Evolutionary conservation across 23 red algal species (phyloP).

Genomic region (Gracilariopsis chorda): DNA sequence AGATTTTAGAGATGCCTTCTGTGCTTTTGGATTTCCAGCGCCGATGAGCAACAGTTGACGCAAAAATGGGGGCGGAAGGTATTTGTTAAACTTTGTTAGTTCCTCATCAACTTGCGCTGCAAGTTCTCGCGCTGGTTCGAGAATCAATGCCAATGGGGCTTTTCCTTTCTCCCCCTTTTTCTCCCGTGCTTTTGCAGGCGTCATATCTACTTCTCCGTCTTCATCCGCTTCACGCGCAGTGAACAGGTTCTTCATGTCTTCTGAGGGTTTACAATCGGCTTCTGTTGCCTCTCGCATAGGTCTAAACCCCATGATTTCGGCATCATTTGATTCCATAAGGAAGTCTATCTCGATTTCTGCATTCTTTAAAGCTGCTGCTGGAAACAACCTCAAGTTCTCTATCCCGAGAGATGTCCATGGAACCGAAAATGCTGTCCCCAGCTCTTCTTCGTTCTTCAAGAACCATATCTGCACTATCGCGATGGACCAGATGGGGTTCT

Average conservation of each 20-base stretch:
- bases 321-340: not conserved
- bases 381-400: slow-evolving; percentile 48
- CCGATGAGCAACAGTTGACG: slow-evolving; percentile 54
- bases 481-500: slow-evolving; percentile 65
- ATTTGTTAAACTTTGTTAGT: slow-evolving; percentile 56
- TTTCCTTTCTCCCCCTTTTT: slow-evolving; percentile 30
- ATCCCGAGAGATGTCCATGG: slow-evolving; percentile 5
- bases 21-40: slow-evolving; percentile 54
- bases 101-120: slow-evolving; percentile 84
- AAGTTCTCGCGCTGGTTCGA: slow-evolving; percentile 87
- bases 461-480: slow-evolving; percentile 45
- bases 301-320: slow-evolving; percentile 42
- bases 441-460: slow-evolving; percentile 67
- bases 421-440: slow-evolving; percentile 64
- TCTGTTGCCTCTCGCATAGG: slow-evolving; percentile 27
- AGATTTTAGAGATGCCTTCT: not conserved
- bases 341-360: slow-evolving; percentile 62
- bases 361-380: slow-evolving; percentile 71
- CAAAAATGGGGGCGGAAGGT: slow-evolving; percentile 24
- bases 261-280: slow-evolving; percentile 9
- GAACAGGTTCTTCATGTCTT: not conserved
- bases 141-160: slow-evolving; percentile 65
- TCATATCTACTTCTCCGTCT: not conserved
- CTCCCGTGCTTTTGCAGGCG: not conserved
- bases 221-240: not conserved